Base-by-base conservation (phyloP, 805 yeast genomes). In the Metschnikowia anglica region DNA sequence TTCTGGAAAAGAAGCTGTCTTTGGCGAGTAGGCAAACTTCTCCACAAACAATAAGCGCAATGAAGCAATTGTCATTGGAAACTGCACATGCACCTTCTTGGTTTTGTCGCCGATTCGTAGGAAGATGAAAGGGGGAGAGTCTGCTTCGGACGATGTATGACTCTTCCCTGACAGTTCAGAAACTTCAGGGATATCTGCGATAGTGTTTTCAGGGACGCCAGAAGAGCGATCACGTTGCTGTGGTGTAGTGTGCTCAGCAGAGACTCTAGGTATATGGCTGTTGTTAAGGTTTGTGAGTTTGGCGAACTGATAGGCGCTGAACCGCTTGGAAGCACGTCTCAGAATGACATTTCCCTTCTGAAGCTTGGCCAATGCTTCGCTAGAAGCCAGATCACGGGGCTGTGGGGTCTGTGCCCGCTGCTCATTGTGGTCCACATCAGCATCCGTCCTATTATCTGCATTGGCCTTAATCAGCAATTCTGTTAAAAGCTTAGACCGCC, bases 261-360 rank as follows among this genome's bases (percentile, higher is more conserved):
- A 30, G 16, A 52, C 27, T 8, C 46, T 39, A 9, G 54, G 50
- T 15, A 46, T 43, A 18, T 38, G 49, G 8, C 29, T 37, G 15
- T 43, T 41, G n/a, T 60, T 41, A 23, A 55, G 52, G 47, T 75
- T 79, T 0, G 87, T 70, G 9, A 86, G 71, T 55, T 85, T 86
- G 1, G 95, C 88, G 63, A 83, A 83, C 57, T 91, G 98, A 48
- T 90, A 91, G 0, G 97, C 97, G 4, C 97, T 88, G 59, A 85
- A 91, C 42, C 99, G 72, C 53, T 91, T 84, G 0, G 97, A 90
- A 0, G 98, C 99, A 48, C 97, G 77, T 52, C 99, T 76, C 68
- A 85, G 95, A 24, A 93, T 68, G 2, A 87, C 84, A 36, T 86
- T 87, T 3, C 90, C 88, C 34, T 83, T 81, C 56, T 91, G 96